phyloP scores from a whole-genome alignment of 2,329 filamentous ascomycete genomes.

The Pseudocercospora eumusae region DNA sequence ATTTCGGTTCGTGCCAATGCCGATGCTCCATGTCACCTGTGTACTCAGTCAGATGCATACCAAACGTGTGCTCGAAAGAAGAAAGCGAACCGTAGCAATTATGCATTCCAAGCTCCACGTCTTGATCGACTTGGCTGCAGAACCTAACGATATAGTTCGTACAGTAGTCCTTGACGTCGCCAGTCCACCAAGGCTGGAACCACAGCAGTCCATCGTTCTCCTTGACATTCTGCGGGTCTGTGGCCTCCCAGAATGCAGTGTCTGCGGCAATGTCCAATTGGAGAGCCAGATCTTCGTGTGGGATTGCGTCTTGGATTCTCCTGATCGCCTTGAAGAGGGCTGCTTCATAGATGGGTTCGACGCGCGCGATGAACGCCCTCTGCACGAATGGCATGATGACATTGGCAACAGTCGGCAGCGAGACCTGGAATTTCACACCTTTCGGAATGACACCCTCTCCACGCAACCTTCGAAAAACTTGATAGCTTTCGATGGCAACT shows the following conservation, averaged over 20 bases:
- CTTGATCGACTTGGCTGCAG: slow-evolving; percentile 37
- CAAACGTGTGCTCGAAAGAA: background rate
- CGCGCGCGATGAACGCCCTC: slow-evolving; percentile 31
- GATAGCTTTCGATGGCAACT: slow-evolving; percentile 40
- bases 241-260: slow-evolving; percentile 39
- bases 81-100: slow-evolving; percentile 49
- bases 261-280: slow-evolving; percentile 42
- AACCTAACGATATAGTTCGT: slow-evolving; percentile 40
- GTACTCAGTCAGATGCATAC: background rate
- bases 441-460: slow-evolving; percentile 37
- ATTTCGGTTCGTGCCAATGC: slow-evolving; percentile 50
- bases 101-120: slow-evolving; percentile 49
- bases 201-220: slow-evolving; percentile 25
- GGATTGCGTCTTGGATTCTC: slow-evolving; percentile 39
- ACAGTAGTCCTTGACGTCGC: slow-evolving; percentile 40
- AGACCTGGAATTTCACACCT: slow-evolving; percentile 41
- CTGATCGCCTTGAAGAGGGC: slow-evolving; percentile 37
- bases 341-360: slow-evolving; percentile 41
- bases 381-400: slow-evolving; percentile 35
- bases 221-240: slow-evolving; percentile 18
- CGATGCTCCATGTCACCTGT: slow-evolving; percentile 45
- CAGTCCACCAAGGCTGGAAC: slow-evolving; percentile 41
- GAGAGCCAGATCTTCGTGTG: slow-evolving; percentile 40
- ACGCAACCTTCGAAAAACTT: slow-evolving; percentile 36
- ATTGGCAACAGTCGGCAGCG: slow-evolving; percentile 37